Percentiles rank a stretch among this genome's conserved stretches.
These are phyloP conservation scores for Populus simonii DNA, from an alignment of 345 rosid species.

Conservation along the genomic window DNA sequence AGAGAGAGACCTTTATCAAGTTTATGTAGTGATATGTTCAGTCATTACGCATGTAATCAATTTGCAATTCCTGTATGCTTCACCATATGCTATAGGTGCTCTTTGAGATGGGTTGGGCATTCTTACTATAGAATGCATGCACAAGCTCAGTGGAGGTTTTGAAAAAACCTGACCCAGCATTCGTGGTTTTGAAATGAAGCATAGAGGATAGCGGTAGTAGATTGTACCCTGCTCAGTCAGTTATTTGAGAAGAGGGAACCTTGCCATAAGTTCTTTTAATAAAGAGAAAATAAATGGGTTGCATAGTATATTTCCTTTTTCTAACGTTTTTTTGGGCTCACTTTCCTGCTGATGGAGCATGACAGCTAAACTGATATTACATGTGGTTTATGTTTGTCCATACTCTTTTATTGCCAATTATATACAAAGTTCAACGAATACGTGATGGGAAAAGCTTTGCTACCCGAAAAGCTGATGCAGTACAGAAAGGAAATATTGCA, in stretches of 20 bases:
- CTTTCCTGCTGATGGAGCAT: background rate
- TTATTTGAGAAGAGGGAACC: background rate
- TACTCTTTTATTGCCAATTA: constrained; percentile 68
- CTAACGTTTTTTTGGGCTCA: background rate
- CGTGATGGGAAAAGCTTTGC: constrained; percentile 95
- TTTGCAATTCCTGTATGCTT: background rate
- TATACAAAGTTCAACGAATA: constrained; percentile 71
- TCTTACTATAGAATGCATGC: background rate
- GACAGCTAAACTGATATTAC: background rate
- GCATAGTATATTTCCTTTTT: background rate
- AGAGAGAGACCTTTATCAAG: background rate
- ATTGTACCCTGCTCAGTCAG: background rate
- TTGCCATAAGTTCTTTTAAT: background rate
- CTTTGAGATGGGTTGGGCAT: background rate
- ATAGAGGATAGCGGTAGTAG: background rate
- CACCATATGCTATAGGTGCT: background rate
- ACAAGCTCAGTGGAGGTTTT: background rate
- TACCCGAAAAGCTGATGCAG: constrained; percentile 84
- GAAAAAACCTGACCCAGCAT: too few relatives aligned
- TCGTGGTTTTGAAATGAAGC: too few relatives aligned
- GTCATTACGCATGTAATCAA: background rate
- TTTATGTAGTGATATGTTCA: background rate
- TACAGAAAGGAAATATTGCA: constrained; percentile 77
- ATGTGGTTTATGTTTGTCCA: background rate
- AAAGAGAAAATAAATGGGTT: background rate